Evolutionary conservation across 306 rosid species (phyloP), one percentile per base, ranked within the genome.

Genomic region (Cucumis cinereus): DNA sequence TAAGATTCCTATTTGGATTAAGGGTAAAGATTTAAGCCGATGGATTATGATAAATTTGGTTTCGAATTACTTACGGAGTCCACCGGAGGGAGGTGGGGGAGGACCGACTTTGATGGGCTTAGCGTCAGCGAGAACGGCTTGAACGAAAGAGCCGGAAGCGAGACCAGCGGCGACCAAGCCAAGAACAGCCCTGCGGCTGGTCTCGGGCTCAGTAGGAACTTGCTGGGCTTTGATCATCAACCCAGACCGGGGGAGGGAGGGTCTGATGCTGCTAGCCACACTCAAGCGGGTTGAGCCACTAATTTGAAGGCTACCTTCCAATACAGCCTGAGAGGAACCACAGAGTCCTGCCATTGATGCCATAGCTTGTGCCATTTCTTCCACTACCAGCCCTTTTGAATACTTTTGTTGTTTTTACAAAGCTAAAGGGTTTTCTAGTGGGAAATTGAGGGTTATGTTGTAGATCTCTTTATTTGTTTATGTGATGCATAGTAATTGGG

Each of bases 21-120:
- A 4, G 14, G 14, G 1, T 28, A 2, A 60, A 12, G 2, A 13
- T 52, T 20, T 56, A 56, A 56, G 10, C 15, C 0, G 33, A 58
- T 12, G 36, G 64, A 14, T 58, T 24, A 24, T 0, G 64, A 9
- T 24, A 13, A 58, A 24, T 58, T 58, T 24, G 24, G 6, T 23
- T 24, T 13, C 1, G 9, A 60, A 28, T 72, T 53, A 82, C 99
- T 82, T 89, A 95, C 99, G 91, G 35, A 95, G 79, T 79, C 99
- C 99, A 57, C 99, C 99, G n/a, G 97, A 92, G 3, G 83, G 98
- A 10, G 96, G 83, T 4, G 99, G 99, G 35, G 99, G 96, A 0
- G 82, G 82, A 11, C 98, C 99, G n/a, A 95, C 70, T 79, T 92
- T 95, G 83, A 95, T 95, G 81, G 96, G 10, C 82, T 74, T 94